These are phyloP conservation scores for Eucalyptus brandiana DNA, from an alignment of 345 rosid genomes.

Conservation along the genomic window DNA sequence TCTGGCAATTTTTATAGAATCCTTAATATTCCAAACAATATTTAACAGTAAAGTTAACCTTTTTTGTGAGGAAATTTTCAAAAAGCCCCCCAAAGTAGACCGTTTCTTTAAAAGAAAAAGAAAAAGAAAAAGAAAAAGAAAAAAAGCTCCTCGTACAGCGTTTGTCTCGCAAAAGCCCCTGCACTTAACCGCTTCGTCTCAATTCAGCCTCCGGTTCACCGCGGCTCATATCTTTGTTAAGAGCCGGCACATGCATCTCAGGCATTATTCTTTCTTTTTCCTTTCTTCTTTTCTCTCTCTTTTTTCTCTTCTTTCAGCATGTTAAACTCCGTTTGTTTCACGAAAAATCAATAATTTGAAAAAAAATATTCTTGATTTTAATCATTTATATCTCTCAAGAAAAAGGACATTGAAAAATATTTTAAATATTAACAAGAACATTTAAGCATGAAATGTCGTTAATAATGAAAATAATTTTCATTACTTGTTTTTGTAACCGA, in stretches of 20 bases:
- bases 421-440: no score
- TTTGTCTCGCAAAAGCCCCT: not conserved
- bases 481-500: no score
- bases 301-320: not conserved
- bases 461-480: no score
- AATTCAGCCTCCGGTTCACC: not conserved
- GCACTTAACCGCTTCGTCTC: not conserved
- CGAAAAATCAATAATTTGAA: no score
- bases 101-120: not conserved
- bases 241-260: not conserved
- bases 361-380: no score
- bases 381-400: not conserved
- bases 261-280: not conserved
- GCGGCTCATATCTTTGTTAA: not conserved
- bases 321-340: no score
- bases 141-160: not conserved
- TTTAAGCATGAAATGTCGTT: no score
- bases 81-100: not conserved
- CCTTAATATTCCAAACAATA: not conserved
- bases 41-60: not conserved
- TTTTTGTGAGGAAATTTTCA: not conserved
- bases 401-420: not conserved
- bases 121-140: fast-evolving
- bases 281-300: no score
- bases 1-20: not conserved